These are phyloP conservation scores for Neophaeococcomyces aloes DNA, from an alignment of 2,329 filamentous ascomycete species.

Conservation along the genomic window DNA sequence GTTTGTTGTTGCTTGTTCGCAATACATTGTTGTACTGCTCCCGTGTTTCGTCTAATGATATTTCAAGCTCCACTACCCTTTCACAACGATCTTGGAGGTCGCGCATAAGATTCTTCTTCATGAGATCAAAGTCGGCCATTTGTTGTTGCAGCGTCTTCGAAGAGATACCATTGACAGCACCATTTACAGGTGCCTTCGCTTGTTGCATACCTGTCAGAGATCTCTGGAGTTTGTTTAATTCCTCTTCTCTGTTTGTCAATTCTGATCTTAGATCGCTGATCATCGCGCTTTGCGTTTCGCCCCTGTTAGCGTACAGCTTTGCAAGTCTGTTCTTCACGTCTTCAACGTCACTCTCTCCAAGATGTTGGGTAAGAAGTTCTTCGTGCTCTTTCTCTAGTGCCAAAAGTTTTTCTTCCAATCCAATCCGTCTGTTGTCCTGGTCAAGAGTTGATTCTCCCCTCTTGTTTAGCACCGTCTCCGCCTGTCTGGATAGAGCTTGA, in stretches of 20 bases:
- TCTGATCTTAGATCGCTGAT: constrained; percentile 68
- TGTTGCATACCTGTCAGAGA: constrained; percentile 72
- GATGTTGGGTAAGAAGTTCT: constrained; percentile 65
- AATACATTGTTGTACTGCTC: constrained; percentile 99
- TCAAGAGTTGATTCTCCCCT: constrained; percentile 53
- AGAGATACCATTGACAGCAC: constrained; percentile 55
- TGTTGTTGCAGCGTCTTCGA: constrained; percentile 95
- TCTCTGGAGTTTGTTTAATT: constrained; percentile 69
- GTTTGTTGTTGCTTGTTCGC: constrained; percentile 90
- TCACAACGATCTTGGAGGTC: constrained; percentile 97
- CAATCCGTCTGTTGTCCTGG: constrained; percentile 54
- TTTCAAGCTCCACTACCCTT: constrained; percentile 94
- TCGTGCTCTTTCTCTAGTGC: constrained; percentile 75
- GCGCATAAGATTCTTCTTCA: constrained; percentile 99
- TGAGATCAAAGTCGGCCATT: constrained; percentile 95
- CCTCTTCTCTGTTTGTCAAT: constrained; percentile 63
- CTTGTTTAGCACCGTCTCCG: constrained; percentile 74
- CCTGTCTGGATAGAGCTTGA: constrained; percentile 84
- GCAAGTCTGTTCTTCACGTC: constrained; percentile 73
- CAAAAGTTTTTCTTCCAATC: constrained; percentile 66
- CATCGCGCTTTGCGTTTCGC: constrained; percentile 61
- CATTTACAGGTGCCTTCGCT: constrained; percentile 32
- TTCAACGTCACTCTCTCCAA: constrained; percentile 66
- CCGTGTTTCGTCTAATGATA: constrained; percentile 89
- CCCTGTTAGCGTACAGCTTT: constrained; percentile 63